Percentiles rank a stretch among this genome's conserved stretches.
Evolutionary conservation across 306 rosid species (phyloP).

Genomic region (Malus domestica): ASM211411v1 NC_041789.1:32109501-32110000

Average conservation of each 20-base stretch:
- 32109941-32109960: not conserved
- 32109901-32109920: constrained; percentile 21
- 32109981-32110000: not conserved
- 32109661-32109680: not conserved
- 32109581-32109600: not conserved
- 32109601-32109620: not conserved
- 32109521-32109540: not conserved
- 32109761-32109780: not conserved
- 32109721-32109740: not conserved
- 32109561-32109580: not conserved
- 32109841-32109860: constrained; percentile 47
- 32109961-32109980: not conserved
- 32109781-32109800: not conserved
- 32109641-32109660: not conserved
- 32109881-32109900: constrained; percentile 33
- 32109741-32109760: not conserved
- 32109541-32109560: not conserved
- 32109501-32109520: not conserved
- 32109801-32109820: not conserved
- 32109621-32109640: not conserved
- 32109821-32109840: constrained; percentile 57
- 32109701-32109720: not conserved
- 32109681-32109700: not conserved
- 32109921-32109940: constrained; percentile 18
- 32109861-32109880: constrained; percentile 71